Evolutionary conservation across 768 basidiomycete genomes (phyloP), one percentile per base, ranked within the genome.

Genomic region (Pseudohyphozyma bogoriensis): DNA sequence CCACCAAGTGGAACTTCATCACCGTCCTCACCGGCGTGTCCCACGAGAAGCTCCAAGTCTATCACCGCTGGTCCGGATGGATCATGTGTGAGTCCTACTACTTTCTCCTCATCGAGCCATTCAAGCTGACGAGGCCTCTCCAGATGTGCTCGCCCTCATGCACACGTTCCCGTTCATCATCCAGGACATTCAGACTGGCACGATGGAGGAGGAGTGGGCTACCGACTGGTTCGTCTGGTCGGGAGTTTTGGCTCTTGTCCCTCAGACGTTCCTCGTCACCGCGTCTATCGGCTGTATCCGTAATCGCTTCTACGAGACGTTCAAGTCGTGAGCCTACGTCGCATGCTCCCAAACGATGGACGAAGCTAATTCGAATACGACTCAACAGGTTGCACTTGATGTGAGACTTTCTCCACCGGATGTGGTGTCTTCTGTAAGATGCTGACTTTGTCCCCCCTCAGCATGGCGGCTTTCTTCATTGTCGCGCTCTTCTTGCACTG

Each of bases 31-130:
- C 67, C 26, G 70, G 70, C 20, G 49, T 62, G 24, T 68, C 67
- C 28, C 69, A 71, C 53, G 70, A 71, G 36, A 64, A 67, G 50
- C 65, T 71, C n/a, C 68, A 70, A 51, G 53, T 61, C 15, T 56
- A 46, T 35, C 64, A 65, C 36, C 59, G 50, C 9, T 65, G 59
- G 49, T 12, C 56, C 6, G 35, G 32, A 18, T 50, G 47, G 47
- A 31, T 35, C 52, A 59, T 54, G 40, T 60, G 18, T 63, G 24
- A 46, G 45, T 59, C 11, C 37, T n/a, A n/a, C n/a, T n/a, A n/a
- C n/a, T n/a, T n/a, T n/a, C n/a, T n/a, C n/a, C n/a, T n/a, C n/a
- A n/a, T n/a, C n/a, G n/a, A n/a, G n/a, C n/a, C n/a, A 37, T 18
- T 37, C 37, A 18, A 18, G 11, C 37, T 37, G 37, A 37, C 37